These are phyloP conservation scores for Luffa aegyptiaca DNA, from an alignment of 306 rosid species.

Conservation along the genomic window DNA sequence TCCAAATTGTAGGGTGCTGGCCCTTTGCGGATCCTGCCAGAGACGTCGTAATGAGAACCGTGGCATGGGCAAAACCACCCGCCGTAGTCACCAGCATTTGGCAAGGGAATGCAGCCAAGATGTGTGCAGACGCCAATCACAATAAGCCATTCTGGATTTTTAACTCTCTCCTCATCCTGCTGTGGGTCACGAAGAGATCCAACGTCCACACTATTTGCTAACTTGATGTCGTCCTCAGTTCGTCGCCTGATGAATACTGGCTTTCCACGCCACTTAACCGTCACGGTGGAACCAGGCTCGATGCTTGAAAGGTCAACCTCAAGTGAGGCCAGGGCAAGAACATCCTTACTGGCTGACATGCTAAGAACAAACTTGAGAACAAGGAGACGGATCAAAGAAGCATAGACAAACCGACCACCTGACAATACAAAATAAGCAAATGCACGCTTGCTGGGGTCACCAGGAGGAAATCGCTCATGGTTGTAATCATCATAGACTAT, in stretches of 20 bases:
- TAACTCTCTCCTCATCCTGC: conserved; percentile 57
- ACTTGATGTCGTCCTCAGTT: conserved; percentile 60
- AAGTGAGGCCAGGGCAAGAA: conserved; percentile 75
- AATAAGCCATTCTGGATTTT: conserved; percentile 76
- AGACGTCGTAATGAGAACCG: conserved; percentile 77
- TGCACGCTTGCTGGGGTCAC: conserved; percentile 89
- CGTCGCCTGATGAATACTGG: conserved; percentile 86
- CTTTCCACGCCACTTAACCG: conserved; percentile 89
- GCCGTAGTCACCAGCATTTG: conserved; percentile 81
- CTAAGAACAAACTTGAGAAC: conserved; percentile 75
- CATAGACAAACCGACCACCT: conserved; percentile 75
- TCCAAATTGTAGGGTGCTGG: conserved; percentile 87
- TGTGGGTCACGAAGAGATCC: conserved; percentile 76
- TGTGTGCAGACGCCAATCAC: conserved; percentile 86
- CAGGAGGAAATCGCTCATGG: conserved; percentile 71
- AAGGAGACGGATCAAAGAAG: conserved; percentile 68
- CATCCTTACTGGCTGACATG: conserved; percentile 92
- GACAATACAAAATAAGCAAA: conserved; percentile 82
- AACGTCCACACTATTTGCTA: conserved; percentile 69
- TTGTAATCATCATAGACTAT: conserved; percentile 62
- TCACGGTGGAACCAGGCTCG: conserved; percentile 70
- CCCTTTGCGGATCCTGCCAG: conserved; percentile 81
- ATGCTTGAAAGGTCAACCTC: conserved; percentile 85
- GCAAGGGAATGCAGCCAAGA: conserved; percentile 85
- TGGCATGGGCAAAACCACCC: conserved; percentile 97